Percentiles rank a stretch among this genome's conserved stretches.
Conservation (phyloP, 768 basidiomycete genomes). For the Lyophyllum shimeji region DNA sequence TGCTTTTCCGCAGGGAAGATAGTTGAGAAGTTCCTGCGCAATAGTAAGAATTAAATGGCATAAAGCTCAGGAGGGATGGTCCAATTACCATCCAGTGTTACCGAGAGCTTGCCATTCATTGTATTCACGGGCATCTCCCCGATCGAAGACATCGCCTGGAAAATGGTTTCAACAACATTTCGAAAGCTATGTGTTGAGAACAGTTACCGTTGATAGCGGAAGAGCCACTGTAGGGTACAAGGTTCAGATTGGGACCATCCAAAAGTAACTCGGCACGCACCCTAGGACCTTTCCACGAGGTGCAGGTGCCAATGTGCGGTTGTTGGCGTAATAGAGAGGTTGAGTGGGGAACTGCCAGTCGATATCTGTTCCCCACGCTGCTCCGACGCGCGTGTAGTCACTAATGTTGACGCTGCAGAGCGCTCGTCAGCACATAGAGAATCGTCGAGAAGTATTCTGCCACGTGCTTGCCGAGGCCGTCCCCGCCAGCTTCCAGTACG, state of each 20-base stretch:
- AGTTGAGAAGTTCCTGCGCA: too few species aligned
- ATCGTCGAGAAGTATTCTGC: not conserved
- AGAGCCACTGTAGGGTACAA: not conserved
- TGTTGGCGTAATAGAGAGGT: constrained; percentile 1
- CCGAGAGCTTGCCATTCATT: not conserved
- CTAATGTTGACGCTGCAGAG: not conserved
- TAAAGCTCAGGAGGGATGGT: too few species aligned
- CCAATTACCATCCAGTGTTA: not conserved
- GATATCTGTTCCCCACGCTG: not conserved
- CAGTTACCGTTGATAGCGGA: not conserved
- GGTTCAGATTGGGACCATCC: not conserved
- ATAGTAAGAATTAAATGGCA: too few species aligned
- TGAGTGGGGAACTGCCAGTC: constrained; percentile 1
- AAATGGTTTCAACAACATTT: not conserved
- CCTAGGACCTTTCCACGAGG: constrained; percentile 1
- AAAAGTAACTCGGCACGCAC: not conserved
- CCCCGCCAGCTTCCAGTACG: not conserved
- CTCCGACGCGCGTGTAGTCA: not conserved
- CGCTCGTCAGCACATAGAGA: not conserved
- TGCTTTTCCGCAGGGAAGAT: too few species aligned
- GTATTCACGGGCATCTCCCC: not conserved
- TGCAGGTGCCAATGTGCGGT: not conserved
- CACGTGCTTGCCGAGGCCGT: not conserved
- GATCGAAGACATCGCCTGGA: not conserved
- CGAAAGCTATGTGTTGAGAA: not conserved